phyloP scores from a whole-genome alignment of 345 rosid genomes.

The Acer yangbiense region DNA sequence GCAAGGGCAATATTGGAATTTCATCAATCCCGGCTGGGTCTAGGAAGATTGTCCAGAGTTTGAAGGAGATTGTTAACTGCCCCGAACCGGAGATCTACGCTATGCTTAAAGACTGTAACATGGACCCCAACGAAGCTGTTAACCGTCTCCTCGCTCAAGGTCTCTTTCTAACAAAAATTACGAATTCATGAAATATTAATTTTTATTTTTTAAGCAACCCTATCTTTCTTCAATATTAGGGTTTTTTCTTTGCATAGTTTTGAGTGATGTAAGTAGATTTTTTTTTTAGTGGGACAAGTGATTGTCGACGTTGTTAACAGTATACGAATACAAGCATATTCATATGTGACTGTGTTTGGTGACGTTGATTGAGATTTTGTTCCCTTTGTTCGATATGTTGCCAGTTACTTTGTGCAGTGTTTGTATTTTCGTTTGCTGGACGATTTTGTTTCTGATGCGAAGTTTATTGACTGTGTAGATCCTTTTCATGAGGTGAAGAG shows the following conservation, averaged over 20 bases:
- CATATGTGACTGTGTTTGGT: not conserved
- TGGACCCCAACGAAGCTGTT: slow-evolving; percentile 99
- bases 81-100: slow-evolving; percentile 94
- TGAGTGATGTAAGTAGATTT: not conserved
- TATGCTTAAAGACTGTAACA: slow-evolving; percentile 90
- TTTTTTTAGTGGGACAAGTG: not conserved
- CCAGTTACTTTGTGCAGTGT: not conserved
- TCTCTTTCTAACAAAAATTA: slow-evolving; percentile 7
- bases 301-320: not conserved
- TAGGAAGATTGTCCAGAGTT: slow-evolving; percentile 84
- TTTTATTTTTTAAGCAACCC: not conserved
- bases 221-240: slow-evolving; percentile 3
- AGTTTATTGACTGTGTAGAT: slow-evolving; percentile 48
- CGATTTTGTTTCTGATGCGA: slow-evolving; percentile 16
- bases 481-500: slow-evolving; percentile 98
- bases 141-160: slow-evolving; percentile 96
- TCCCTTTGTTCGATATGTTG: not conserved
- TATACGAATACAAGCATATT: not conserved
- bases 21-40: slow-evolving; percentile 71
- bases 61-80: slow-evolving; percentile 96
- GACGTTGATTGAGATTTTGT: not conserved
- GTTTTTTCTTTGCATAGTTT: not conserved
- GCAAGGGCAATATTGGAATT: slow-evolving; percentile 60
- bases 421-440: slow-evolving; percentile 8
- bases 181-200: not conserved